Evolutionary conservation across 768 basidiomycete genomes (phyloP), one percentile per base, ranked within the genome.

Genomic region (Trichaptum fuscoviolaceum): DNA sequence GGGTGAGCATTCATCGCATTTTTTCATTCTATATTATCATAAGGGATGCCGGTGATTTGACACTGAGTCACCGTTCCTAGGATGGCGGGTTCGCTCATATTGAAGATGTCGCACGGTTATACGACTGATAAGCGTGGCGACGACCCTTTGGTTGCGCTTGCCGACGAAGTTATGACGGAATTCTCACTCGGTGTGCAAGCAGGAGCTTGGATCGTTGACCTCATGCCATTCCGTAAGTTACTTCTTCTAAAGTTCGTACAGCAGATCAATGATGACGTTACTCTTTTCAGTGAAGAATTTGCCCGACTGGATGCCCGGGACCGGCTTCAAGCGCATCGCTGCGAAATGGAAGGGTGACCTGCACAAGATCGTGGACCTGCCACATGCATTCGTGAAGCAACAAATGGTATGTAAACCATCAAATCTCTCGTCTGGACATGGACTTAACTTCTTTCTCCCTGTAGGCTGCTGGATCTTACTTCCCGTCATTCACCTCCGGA

Each of bases 81-180:
- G 26, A 67, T 69, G 7, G 71, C 76, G 0, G 75, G 70, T 7
- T 65, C 70, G 1, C 70, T 71, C 58, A 74, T 75, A 58, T 58
- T 75, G 57, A 70, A 69, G 59, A 71, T 76, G n/a, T 60, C 70
- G 1, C 74, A 78, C 57, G 76, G 77, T 0, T 73, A 75, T 67
- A 64, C 69, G 15, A 70, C 73, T 20, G 60, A 67, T 42, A 68
- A 73, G 10, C 67, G 66, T 30, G 65, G 67, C 1, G 76, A 77
- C 65, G 81, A 84, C 65, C 75, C 75, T 1, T 76, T 79, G 62
- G 70, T 84, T 23, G 57, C 71, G 3, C 68, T 78, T 3, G 78
- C 76, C 5, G 75, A 81, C 35, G 67, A 71, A 17, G 73, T 75
- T 18, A 68, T 74, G 23, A 61, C 72, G 15, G 66, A 71, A 67